These are phyloP conservation scores for Penicillium sp. DNA, from an alignment of 2,329 filamentous ascomycete species.

Conservation along the genomic window DNA sequence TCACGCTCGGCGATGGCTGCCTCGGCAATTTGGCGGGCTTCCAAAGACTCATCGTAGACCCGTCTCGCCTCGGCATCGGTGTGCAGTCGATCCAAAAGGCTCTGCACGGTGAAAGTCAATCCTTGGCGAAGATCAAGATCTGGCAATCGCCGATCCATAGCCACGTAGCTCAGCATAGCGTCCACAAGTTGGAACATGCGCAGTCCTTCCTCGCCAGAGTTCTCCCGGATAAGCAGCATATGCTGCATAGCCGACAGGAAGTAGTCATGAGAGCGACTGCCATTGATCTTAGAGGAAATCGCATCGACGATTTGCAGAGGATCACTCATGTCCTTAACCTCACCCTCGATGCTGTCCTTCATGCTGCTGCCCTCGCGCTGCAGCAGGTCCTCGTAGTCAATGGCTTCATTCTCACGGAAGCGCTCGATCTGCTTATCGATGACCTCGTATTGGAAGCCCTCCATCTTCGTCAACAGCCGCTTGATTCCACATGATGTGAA, in stretches of 20 bases:
- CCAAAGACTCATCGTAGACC: conserved; percentile 85
- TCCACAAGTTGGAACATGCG: conserved; percentile 98
- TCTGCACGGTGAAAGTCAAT: conserved; percentile 96
- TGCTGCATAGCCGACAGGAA: conserved; percentile 95
- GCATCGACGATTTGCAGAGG: conserved; percentile 92
- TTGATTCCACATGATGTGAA: conserved; percentile 96
- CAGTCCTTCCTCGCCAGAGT: conserved; percentile 85
- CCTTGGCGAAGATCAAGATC: conserved; percentile 98
- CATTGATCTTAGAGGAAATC: conserved; percentile 80
- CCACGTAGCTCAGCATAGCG: conserved; percentile 98
- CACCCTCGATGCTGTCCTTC: conserved; percentile 81
- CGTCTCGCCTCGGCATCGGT: conserved; percentile 94
- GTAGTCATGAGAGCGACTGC: conserved; percentile 87
- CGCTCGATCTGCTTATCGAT: conserved; percentile 98
- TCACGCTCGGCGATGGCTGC: conserved; percentile 95
- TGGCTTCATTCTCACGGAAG: conserved; percentile 90
- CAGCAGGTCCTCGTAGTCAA: conserved; percentile 96
- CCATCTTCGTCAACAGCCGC: conserved; percentile 93
- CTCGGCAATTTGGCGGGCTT: conserved; percentile 89
- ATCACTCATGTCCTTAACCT: conserved; percentile 89
- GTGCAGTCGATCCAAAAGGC: conserved; percentile 89
- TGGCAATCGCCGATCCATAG: conserved; percentile 92
- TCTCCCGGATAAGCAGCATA: conserved; percentile 86
- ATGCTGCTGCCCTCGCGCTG: conserved; percentile 89
- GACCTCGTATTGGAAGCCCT: conserved; percentile 95